Evolutionary conservation across 345 rosid species (phyloP), one percentile per base, ranked within the genome.

Genomic region (Eucalyptus fibrosa): DNA sequence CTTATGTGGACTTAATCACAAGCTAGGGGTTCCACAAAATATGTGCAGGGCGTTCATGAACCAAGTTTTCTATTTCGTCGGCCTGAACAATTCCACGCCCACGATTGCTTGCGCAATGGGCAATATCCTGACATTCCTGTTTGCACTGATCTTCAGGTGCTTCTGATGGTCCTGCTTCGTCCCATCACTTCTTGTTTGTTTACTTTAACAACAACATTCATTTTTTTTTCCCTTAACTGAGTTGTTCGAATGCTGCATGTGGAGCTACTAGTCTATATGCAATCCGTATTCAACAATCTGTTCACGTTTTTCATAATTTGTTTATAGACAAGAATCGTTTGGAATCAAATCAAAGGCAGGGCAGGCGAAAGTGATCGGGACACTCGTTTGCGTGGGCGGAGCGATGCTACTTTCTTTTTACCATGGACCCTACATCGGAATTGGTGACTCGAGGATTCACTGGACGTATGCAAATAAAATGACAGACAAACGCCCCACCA

Each of bases 391-490:
- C 87, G 99, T 98, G 30, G 94, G 94, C 7, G 99, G 99, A 86
- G 98, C 99, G 30, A 98, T 98, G 99, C 55, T 98, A 88, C 91
- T 96, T 82, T 97, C 99, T 5, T 97, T 97, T 87, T 98, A 97
- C 93, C 98, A 96, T 89, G 99, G 99, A 45, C 92, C 90, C 32
- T 86, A 47, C 28, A 89, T 98, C 37, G 93, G 89, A 30, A 92
- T 98, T 9, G 96, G 96, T 9, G 90, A 93, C 90, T 96, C 99
- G 13, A 90, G 91, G 89, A 94, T 97, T 88, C 99, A 97, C 47
- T 96, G 98, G 99, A 91, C 89, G 6, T 96, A 95, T 88, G 98
- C 94, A 13, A 91, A 94, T 77, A 87, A 89, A 56, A 92, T 92
- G 87, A 86, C 89, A 26, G 88, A 50, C 21, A 87, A 82, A 16